Evolutionary conservation across 2,329 filamentous ascomycete species (phyloP).

Genomic region (Fusarium mundagurra): DNA sequence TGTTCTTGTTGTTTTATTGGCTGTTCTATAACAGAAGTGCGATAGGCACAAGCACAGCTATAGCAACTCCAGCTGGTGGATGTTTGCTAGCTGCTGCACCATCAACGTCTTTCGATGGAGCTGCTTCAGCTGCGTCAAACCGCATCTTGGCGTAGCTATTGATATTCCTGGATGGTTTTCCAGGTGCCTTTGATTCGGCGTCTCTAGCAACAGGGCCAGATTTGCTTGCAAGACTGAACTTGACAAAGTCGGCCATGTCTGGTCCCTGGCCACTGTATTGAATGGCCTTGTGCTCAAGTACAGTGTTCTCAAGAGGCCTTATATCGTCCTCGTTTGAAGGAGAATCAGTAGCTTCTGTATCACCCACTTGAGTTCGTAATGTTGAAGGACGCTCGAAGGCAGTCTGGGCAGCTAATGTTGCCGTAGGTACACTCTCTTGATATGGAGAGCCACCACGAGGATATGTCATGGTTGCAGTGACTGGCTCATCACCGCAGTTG

Average conservation of each 20-base stretch:
- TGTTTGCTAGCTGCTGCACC: conserved; percentile 3
- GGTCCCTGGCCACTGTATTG: conserved; percentile 1
- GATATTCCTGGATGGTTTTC: background rate
- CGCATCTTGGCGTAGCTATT: conserved; percentile 21
- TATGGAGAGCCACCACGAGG: conserved; percentile 39
- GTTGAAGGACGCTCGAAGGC: conserved; percentile 23
- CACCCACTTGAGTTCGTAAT: conserved; percentile 18
- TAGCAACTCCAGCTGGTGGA: conserved; percentile 3
- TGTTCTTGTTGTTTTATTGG: background rate
- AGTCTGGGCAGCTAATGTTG: conserved; percentile 1
- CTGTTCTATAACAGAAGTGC: conserved; percentile 19
- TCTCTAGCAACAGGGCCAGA: background rate
- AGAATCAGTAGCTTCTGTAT: conserved; percentile 7
- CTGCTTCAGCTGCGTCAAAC: background rate
- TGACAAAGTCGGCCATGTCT: conserved; percentile 11
- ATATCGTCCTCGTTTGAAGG: conserved; percentile 2
- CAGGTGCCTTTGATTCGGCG: background rate
- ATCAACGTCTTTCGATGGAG: conserved; percentile 10
- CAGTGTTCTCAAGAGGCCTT: conserved; percentile 22
- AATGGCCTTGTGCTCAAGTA: conserved; percentile 24
- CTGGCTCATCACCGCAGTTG: conserved; percentile 34
- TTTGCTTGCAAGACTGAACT: conserved; percentile 1
- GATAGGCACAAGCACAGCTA: conserved; percentile 28
- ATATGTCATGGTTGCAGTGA: conserved; percentile 40
- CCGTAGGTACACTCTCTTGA: conserved; percentile 18